Base-by-base conservation (phyloP, 2,329 filamentous ascomycete species). In the Aspergillus pseudotamarii region DNA sequence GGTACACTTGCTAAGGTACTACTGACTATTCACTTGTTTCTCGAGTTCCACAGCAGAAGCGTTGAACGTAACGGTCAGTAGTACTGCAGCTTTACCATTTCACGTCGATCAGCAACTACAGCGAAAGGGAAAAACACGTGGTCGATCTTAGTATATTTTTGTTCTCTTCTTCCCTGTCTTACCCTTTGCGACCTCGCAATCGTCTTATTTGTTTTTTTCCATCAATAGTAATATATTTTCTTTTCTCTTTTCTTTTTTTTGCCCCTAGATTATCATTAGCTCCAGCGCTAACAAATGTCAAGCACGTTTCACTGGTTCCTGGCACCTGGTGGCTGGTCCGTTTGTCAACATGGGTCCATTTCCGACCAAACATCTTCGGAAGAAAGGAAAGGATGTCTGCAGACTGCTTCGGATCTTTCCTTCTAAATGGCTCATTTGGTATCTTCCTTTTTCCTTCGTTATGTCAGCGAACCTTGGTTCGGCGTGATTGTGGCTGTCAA, bases 41-140 rank as follows among this genome's bases (percentile, higher is more conserved):
- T 56, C 43, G 51, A 68, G 74, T 77, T 75, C 61, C 75, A 77
- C 75, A 50, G 61, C 75, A 73, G 70, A 71, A 69, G 70, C 72
- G 71, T 74, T 73, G 68, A 59, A 67, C 61, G 68, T 66, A 76
- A 76, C 73, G 71, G 71, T 64, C 64, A n/a, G n/a, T n/a, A n/a
- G n/a, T 73, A 67, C 69, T 76, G 75, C 75, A 75, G 71, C 68
- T 66, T 26, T 60, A 48, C 63, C 14, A 32, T 51, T n/a, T 51
- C 48, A 32, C 19, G 5, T 19, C 26, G 28, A 51, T 51, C 12
- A 51, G 28, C 48, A 32, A 32, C 19, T 32, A 51, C 23, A 48
- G 28, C 21, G 48, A n/a, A 51, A 28, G 34, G 43, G 59, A 61
- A 61, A 66, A 53, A 64, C 66, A 70, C 65, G 67, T 70, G 68